Base-by-base conservation (phyloP, 2,329 filamentous ascomycete species). In the Diaporthe sp. region DNA sequence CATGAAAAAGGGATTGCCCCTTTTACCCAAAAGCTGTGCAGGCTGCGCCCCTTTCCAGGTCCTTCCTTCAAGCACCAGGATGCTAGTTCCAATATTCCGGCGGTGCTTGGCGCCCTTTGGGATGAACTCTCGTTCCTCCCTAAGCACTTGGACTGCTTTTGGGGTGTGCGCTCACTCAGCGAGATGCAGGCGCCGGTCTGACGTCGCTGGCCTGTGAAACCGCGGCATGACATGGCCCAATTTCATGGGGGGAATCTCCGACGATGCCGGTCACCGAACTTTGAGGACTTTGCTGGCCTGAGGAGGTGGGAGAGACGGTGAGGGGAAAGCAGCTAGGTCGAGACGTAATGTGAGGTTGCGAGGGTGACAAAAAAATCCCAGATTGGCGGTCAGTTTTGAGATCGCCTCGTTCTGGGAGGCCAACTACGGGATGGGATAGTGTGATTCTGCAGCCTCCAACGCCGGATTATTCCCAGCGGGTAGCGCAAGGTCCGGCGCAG, bases 121-220 rank as follows among this genome's bases (percentile, higher is more conserved):
- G 65, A 68, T 28, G 65, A 68, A 53, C 65, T 42, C 22, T 68
- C 10, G 22, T 39, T 68, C 44, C 65, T 51, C 46, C 44, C 65
- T 68, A 68, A 68, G 65, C 46, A 53, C 65, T 68, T 68, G 65
- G 22, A 53, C 31, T 53, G 25, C 46, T 55, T 13, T 8, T 25
- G 49, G 46, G 28, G 49, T 46, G 19, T 53, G 31, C 39, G 46
- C 46, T 68, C 65, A 68, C 31, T 68, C 65, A 68, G 65, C 65
- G 65, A 68, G 65, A 39, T 68, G 65, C 65, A 68, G 46, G 8
- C 46, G n/a, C 65, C 65, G 65, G 65, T 68, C 65, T 68, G 65
- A 53, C 65, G 65, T 51, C 31, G 46, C 31, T 46, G 5, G 65
- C 65, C 28, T 39, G 46, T 68, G 65, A 68, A 39, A 68, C 65